These are phyloP conservation scores for Rhynchosporium graminicola DNA, from an alignment of 2,329 filamentous ascomycete genomes.

Conservation along the genomic window DNA sequence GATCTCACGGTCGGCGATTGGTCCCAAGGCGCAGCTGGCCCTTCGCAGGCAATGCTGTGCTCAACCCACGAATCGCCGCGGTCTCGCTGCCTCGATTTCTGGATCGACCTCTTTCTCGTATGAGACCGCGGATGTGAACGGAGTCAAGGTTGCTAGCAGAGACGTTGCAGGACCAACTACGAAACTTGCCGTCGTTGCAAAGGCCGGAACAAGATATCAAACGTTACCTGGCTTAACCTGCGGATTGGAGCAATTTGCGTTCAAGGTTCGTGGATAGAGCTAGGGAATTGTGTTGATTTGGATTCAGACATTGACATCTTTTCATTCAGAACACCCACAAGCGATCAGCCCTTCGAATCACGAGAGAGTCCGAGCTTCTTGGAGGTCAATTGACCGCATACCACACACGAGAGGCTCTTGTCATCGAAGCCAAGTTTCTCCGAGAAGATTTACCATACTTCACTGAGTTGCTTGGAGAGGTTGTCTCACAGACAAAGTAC, in stretches of 20 bases:
- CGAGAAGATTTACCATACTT: slow-evolving; percentile 97
- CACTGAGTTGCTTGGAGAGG: slow-evolving; percentile 90
- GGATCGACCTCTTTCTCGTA: slow-evolving; percentile 80
- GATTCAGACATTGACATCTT: slow-evolving; percentile 24
- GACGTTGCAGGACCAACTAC: slow-evolving; percentile 87
- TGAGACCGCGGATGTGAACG: slow-evolving; percentile 80
- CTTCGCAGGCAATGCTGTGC: slow-evolving; percentile 61
- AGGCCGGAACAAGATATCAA: slow-evolving; percentile 93
- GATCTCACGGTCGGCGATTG: slow-evolving; percentile 67
- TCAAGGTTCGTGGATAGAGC: slow-evolving; percentile 68
- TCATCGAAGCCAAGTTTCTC: slow-evolving; percentile 93
- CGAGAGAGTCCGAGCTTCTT: slow-evolving; percentile 91
- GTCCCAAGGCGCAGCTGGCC: slow-evolving; percentile 63
- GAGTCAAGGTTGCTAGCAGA: slow-evolving; percentile 90
- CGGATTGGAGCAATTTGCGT: slow-evolving; percentile 92
- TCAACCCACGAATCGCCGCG: slow-evolving; percentile 55
- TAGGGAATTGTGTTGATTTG: slow-evolving; percentile 1
- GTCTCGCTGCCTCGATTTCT: slow-evolving; percentile 62
- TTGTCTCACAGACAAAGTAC: slow-evolving; percentile 85
- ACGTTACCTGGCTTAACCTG: slow-evolving; percentile 85
- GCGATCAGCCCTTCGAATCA: slow-evolving; percentile 89
- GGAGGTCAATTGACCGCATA: slow-evolving; percentile 85
- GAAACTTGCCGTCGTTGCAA: slow-evolving; percentile 87
- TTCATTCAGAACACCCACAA: slow-evolving; percentile 72
- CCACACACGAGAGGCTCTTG: slow-evolving; percentile 90